Evolutionary conservation across 306 rosid species (phyloP), one percentile per base, ranked within the genome.

Genomic region (Trifolium dubium): DNA sequence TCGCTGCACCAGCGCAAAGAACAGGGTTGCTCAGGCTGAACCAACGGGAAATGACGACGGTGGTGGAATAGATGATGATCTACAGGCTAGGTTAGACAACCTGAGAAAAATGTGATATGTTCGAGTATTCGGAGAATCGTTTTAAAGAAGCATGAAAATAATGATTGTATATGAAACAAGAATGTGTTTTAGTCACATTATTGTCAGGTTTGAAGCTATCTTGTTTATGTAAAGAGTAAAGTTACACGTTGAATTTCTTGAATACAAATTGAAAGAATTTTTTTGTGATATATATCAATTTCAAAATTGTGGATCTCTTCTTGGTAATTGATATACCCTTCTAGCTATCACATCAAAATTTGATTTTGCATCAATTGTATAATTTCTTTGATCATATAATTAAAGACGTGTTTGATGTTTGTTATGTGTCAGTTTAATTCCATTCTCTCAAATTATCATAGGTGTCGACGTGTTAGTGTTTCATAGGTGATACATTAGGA

Each of bases 31-130:
- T 49, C 95, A 92, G 64, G 91, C 84, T 32, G 98, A 92, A 87
- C 43, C 96, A 71, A 76, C 96, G 0, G 90, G 76, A 17, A 74
- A 77, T 4, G 96, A 90, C 12, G 96, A 88, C 3, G 53, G 86
- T 72, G n/a, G n/a, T n/a, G 98, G 96, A 71, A 90, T 92, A 55
- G 91, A 92, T 46, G 89, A 86, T 50, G 96, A 90, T 68, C 73
- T 92, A 54, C 95, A 92, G 62, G 76, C 83, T 70, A 79, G 86
- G 75, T 74, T 83, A 75, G 78, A 78, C 47, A 82, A 82, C 44
- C 75, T 82, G 43, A 82, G 83, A 56, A 82, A 82, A 72, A 82
- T 78, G 78, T 82, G 64, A 69, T 5, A 37, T 19, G 34, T 50
- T 23, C 9, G 12, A 40, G 35, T 76, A 5, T 40, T 39, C 13